Percentiles rank a stretch among this genome's conserved stretches.
Conservation (phyloP, 106 monocot genomes). For the Chionographis japonica region DNA sequence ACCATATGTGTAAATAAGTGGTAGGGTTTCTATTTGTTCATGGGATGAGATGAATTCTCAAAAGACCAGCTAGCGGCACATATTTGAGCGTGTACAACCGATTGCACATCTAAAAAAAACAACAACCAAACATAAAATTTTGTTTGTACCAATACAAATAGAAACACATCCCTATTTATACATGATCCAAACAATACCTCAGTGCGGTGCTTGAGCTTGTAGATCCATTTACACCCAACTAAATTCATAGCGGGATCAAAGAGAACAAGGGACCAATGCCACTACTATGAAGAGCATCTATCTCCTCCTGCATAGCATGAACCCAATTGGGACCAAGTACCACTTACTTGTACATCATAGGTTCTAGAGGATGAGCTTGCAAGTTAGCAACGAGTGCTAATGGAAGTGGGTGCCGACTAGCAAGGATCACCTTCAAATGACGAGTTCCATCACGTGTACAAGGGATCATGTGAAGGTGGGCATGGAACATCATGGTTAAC, state of each 20-base stretch:
- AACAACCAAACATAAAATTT: no score
- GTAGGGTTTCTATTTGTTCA: no score
- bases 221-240: background rate
- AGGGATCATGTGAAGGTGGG: background rate
- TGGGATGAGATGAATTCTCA: no score
- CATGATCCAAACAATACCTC: no score
- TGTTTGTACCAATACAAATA: no score
- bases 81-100: no score
- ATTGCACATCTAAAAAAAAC: no score
- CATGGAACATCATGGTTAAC: no score
- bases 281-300: background rate
- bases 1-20: no score
- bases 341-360: background rate
- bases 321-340: background rate
- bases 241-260: background rate
- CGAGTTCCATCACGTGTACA: background rate
- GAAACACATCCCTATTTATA: no score
- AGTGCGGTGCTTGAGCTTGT: background rate
- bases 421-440: background rate
- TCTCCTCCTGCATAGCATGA: background rate
- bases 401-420: background rate
- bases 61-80: no score
- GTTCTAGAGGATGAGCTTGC: background rate
- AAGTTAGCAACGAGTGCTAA: background rate
- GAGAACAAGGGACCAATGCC: background rate